Evolutionary conservation across 2,329 filamentous ascomycete genomes (phyloP).

Genomic region (Pseudohalonectria lignicola): DNA sequence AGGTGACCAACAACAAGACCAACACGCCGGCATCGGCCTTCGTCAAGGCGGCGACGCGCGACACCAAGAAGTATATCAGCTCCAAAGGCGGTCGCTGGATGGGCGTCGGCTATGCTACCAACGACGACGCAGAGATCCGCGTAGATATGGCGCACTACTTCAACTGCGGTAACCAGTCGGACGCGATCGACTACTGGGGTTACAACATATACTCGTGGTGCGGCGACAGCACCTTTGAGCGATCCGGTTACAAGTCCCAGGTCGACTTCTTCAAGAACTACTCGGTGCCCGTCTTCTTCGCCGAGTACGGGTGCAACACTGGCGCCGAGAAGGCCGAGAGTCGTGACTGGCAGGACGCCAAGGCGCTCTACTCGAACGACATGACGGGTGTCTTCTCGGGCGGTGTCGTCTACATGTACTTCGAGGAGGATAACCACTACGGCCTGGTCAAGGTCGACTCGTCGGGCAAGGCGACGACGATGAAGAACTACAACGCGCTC

Average conservation of each 20-base stretch:
- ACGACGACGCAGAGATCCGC: slow-evolving; percentile 80
- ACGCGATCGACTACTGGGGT: slow-evolving; percentile 90
- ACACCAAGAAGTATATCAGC: slow-evolving; percentile 92
- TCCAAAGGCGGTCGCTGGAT: slow-evolving; percentile 64
- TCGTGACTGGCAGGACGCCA: slow-evolving; percentile 78
- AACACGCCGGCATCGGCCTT: slow-evolving; percentile 88
- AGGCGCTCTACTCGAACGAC: slow-evolving; percentile 62
- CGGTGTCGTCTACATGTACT: slow-evolving; percentile 99
- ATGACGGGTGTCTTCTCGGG: slow-evolving; percentile 90
- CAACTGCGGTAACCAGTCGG: slow-evolving; percentile 64
- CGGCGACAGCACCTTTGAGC: slow-evolving; percentile 64
- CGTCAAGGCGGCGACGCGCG: slow-evolving; percentile 95
- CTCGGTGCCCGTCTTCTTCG: slow-evolving; percentile 94
- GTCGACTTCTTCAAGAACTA: slow-evolving; percentile 81
- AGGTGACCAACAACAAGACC: slow-evolving; percentile 80
- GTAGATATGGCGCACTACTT: slow-evolving; percentile 81
- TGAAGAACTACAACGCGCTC: slow-evolving; percentile 66
- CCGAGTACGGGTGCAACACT: slow-evolving; percentile 92
- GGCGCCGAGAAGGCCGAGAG: slow-evolving; percentile 41
- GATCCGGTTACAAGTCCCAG: slow-evolving; percentile 72
- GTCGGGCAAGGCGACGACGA: slow-evolving; percentile 49
- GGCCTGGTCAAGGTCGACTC: slow-evolving; percentile 56
- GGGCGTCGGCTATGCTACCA: slow-evolving; percentile 91
- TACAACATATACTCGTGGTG: slow-evolving; percentile 99
- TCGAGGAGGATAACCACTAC: slow-evolving; percentile 82